A percentile compares a stretch with the other conserved stretches of the same genome.
Conservation (phyloP, 129 eudicot genomes). For the Scalesia atractyloides region DNA sequence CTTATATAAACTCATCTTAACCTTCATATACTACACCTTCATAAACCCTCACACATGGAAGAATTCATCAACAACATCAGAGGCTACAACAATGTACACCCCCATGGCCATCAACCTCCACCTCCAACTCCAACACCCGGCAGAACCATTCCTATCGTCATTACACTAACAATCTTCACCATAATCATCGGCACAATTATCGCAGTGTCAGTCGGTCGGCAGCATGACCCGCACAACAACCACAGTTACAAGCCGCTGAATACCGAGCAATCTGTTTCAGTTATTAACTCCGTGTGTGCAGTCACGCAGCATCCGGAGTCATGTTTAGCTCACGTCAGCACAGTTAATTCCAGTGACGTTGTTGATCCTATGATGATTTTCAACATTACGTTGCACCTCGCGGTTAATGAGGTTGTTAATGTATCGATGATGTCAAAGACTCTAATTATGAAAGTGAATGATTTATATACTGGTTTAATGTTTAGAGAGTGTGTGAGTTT, state of each 20-base stretch:
- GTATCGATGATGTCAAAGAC: slow-evolving; percentile 46
- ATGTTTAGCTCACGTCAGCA: slow-evolving; percentile 48
- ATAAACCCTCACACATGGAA: slow-evolving; percentile 32
- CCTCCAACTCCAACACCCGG: slow-evolving; percentile 33
- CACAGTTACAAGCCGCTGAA: neutral
- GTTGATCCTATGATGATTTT: slow-evolving; percentile 52
- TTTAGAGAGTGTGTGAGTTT: slow-evolving; percentile 58
- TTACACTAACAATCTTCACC: slow-evolving; percentile 31
- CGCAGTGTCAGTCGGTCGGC: slow-evolving; percentile 14
- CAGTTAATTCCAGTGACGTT: slow-evolving; percentile 29
- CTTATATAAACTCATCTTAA: neutral
- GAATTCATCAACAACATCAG: slow-evolving; percentile 50
- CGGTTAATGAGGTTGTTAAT: slow-evolving; percentile 33
- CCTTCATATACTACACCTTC: too few relatives aligned
- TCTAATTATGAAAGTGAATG: slow-evolving; percentile 40
- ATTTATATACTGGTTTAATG: slow-evolving; percentile 42
- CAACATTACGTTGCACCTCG: slow-evolving; percentile 51
- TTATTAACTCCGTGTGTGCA: slow-evolving; percentile 55
- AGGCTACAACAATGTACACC: slow-evolving; percentile 58
- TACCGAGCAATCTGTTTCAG: neutral
- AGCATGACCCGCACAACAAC: neutral
- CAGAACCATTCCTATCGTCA: slow-evolving; percentile 33
- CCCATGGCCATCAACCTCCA: slow-evolving; percentile 27
- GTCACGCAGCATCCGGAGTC: slow-evolving; percentile 64
- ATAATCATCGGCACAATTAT: slow-evolving; percentile 34